Conservation (phyloP, 2,329 filamentous ascomycete genomes). For the Colletotrichum sp. region DNA sequence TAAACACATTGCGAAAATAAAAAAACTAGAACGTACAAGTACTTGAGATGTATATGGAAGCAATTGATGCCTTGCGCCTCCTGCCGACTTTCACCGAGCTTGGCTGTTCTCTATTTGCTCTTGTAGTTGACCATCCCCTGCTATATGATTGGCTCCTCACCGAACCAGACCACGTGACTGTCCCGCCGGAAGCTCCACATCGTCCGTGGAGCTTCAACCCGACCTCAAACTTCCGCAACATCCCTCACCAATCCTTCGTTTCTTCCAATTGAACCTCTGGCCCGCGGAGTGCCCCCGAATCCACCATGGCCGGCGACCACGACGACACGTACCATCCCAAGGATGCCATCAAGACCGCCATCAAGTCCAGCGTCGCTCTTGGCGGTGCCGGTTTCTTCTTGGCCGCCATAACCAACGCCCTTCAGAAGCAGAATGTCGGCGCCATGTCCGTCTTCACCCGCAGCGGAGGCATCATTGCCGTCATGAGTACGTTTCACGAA, state of each 20-base stretch:
- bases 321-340: slow-evolving; percentile 69
- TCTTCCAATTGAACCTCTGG: slow-evolving; percentile 20
- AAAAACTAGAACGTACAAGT: background rate
- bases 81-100: background rate
- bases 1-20: background rate
- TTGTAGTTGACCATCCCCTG: slow-evolving; percentile 17
- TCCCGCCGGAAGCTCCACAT: background rate
- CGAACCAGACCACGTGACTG: background rate
- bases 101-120: background rate
- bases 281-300: slow-evolving; percentile 14
- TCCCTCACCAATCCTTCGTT: slow-evolving; percentile 14
- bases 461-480: slow-evolving; percentile 73
- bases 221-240: slow-evolving; percentile 24
- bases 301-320: slow-evolving; percentile 26
- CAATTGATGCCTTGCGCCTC: background rate
- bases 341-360: slow-evolving; percentile 73
- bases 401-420: slow-evolving; percentile 84
- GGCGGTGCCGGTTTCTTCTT: slow-evolving; percentile 72
- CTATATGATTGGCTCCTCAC: slow-evolving; percentile 12
- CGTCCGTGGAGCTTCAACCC: slow-evolving; percentile 19
- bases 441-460: slow-evolving; percentile 80
- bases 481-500: slow-evolving; percentile 12
- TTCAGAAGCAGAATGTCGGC: slow-evolving; percentile 82
- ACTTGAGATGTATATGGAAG: background rate
- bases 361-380: slow-evolving; percentile 69